phyloP scores from a whole-genome alignment of 2,329 filamentous ascomycete species.

The Alternaria atra region DNA sequence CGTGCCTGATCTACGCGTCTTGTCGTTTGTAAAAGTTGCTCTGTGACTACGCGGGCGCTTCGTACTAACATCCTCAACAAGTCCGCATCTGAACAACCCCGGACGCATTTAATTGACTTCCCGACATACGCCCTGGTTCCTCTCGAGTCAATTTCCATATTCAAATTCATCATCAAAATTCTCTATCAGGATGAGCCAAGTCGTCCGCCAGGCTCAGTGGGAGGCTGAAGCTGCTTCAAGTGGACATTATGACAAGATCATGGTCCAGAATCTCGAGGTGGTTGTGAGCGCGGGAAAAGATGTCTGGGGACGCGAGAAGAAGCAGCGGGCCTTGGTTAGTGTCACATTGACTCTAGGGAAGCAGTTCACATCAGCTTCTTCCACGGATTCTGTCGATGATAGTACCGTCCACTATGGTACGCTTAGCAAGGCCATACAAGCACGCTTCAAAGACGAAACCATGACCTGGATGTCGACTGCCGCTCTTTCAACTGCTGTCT shows the following conservation, averaged over 20 bases:
- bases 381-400: constrained; percentile 67
- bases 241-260: constrained; percentile 57
- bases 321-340: constrained; percentile 70
- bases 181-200: constrained; percentile 13
- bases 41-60: background rate
- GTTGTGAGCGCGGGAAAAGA: constrained; percentile 67
- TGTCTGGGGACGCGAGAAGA: constrained; percentile 72
- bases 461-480: constrained; percentile 36
- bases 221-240: constrained; percentile 31
- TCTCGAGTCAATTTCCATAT: background rate
- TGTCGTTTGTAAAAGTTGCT: background rate
- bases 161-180: background rate
- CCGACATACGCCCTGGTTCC: background rate
- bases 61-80: background rate
- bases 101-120: background rate
- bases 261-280: constrained; percentile 69
- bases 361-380: constrained; percentile 67
- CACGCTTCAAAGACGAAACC: constrained; percentile 50
- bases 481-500: constrained; percentile 29
- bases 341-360: constrained; percentile 65
- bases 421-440: constrained; percentile 71
- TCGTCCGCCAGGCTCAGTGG: constrained; percentile 32
- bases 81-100: background rate
- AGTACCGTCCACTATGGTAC: constrained; percentile 80
- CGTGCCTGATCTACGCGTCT: background rate